phyloP scores from a whole-genome alignment of 2,329 filamentous ascomycete species.

The Trichophyton simii region DNA sequence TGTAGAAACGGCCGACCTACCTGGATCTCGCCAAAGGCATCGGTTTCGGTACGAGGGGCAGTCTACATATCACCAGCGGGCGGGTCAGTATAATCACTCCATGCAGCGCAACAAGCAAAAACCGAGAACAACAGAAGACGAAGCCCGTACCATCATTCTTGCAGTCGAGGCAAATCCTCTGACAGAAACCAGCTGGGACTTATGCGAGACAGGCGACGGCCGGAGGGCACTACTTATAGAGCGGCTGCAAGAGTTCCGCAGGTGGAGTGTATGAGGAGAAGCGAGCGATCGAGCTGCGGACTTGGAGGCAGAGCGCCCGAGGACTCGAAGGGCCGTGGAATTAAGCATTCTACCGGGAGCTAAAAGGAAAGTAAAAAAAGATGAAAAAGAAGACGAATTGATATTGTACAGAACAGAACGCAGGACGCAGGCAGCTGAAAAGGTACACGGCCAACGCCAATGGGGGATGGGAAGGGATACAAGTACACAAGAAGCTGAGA shows the following conservation, averaged over 20 bases:
- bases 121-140: background rate
- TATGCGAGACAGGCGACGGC: background rate
- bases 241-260: constrained; percentile 1
- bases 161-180: constrained; percentile 2
- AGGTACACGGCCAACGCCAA: background rate
- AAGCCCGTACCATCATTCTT: background rate
- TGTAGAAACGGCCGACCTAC: constrained; percentile 20
- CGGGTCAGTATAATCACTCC: background rate
- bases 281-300: background rate
- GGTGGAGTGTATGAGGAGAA: background rate
- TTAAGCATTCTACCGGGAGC: constrained; percentile 5
- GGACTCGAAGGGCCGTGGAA: constrained; percentile 3
- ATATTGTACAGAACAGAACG: constrained; percentile 3
- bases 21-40: constrained; percentile 95
- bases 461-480: background rate
- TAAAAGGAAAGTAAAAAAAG: background rate
- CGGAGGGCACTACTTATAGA: constrained; percentile 2
- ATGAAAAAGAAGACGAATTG: background rate
- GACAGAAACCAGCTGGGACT: background rate
- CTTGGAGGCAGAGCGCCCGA: background rate
- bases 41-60: constrained; percentile 67
- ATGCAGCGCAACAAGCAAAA: background rate
- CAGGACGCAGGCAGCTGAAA: background rate
- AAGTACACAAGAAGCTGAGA: background rate
- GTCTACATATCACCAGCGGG: constrained; percentile 8